Percentiles rank a stretch among this genome's conserved stretches.
Evolutionary conservation across 371 early-diverging fungal species (phyloP).

Genomic region (Mortierella sp.): DNA sequence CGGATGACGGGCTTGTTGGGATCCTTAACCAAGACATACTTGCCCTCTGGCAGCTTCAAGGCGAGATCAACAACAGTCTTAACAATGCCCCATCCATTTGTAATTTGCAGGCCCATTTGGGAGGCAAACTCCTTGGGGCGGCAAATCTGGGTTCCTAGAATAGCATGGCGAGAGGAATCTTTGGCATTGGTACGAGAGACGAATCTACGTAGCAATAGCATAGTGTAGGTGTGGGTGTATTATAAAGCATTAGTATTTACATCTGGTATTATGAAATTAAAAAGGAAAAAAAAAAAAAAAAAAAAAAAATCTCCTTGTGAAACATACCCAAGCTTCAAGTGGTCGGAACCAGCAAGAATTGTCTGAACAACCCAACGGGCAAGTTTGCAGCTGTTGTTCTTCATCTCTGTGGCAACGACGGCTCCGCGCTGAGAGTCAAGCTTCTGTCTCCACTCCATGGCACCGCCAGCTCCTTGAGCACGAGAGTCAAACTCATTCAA

Average conservation of each 20-base stretch:
- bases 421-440: constrained; percentile 97
- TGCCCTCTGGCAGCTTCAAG: constrained; percentile 89
- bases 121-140: constrained; percentile 92
- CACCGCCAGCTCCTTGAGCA: constrained; percentile 89
- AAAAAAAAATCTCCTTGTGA: neutral
- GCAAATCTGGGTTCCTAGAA: constrained; percentile 88
- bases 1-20: constrained; percentile 93
- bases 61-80: constrained; percentile 93
- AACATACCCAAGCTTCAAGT: constrained; percentile 89
- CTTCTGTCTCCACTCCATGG: constrained; percentile 95
- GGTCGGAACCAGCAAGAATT: constrained; percentile 89
- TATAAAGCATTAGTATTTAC: neutral
- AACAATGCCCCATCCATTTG: constrained; percentile 95
- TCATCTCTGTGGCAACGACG: constrained; percentile 96
- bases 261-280: neutral
- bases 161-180: constrained; percentile 85
- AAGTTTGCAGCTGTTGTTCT: constrained; percentile 96
- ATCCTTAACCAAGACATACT: constrained; percentile 95
- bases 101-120: constrained; percentile 90
- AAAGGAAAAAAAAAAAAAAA: neutral
- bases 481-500: constrained; percentile 94
- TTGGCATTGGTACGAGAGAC: constrained; percentile 84
- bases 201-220: constrained; percentile 56
- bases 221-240: too few species aligned
- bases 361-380: constrained; percentile 95